phyloP scores from a whole-genome alignment of 345 rosid genomes.

The Xanthoceras sorbifolium region DNA sequence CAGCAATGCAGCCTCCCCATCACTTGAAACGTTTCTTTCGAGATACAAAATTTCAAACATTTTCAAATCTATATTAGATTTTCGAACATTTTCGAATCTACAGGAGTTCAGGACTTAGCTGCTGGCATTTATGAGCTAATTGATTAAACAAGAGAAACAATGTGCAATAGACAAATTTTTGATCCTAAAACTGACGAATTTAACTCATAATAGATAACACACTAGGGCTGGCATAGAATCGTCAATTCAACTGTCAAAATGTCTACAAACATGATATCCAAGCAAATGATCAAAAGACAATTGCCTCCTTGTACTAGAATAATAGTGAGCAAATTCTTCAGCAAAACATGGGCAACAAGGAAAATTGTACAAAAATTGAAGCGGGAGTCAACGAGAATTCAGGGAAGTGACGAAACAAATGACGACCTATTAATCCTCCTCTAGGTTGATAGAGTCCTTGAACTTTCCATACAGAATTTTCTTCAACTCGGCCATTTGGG shows the following conservation, averaged over 20 bases:
- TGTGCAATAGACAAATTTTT: not conserved
- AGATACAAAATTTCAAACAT: too few species aligned
- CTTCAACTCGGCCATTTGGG: slow-evolving; percentile 81
- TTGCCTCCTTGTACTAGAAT: too few species aligned
- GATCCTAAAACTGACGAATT: not conserved
- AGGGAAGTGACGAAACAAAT: not conserved
- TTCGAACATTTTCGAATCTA: too few species aligned
- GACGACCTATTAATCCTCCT: slow-evolving; percentile 58
- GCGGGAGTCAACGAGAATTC: not conserved
- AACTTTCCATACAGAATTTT: slow-evolving; percentile 87
- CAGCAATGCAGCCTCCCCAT: too few species aligned
- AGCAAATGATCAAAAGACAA: too few species aligned
- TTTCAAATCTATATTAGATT: too few species aligned
- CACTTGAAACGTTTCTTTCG: too few species aligned
- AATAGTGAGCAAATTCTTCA: not conserved
- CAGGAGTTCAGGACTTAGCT: too few species aligned
- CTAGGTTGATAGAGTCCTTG: slow-evolving; percentile 87
- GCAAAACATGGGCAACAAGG: not conserved
- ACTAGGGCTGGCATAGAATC: not conserved
- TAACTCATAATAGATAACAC: not conserved
- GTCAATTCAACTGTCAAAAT: not conserved
- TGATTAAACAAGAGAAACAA: not conserved
- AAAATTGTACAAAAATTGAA: not conserved
- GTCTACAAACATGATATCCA: not conserved
- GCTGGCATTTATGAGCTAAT: too few species aligned